phyloP scores from a whole-genome alignment of 2,329 filamentous ascomycete species.

The Dothidotthia symphoricarpi region DNA sequence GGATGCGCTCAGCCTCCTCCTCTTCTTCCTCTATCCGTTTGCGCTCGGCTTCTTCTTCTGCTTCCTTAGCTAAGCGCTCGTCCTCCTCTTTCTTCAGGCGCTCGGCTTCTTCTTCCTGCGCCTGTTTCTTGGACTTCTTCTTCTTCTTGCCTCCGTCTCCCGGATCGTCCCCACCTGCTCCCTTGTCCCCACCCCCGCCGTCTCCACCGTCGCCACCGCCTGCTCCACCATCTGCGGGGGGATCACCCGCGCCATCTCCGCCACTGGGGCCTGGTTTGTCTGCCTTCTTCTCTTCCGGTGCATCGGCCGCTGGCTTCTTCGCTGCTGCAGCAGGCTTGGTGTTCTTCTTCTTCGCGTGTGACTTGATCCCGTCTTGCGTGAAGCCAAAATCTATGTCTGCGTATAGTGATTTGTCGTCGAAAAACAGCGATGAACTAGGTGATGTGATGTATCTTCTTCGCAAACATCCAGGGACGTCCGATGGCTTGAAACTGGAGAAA shows the following conservation, averaged over 20 bases:
- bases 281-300: constrained; percentile 49
- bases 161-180: constrained; percentile 39
- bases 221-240: constrained; percentile 38
- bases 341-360: constrained; percentile 57
- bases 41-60: constrained; percentile 42
- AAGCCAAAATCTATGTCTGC: constrained; percentile 59
- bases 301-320: constrained; percentile 25
- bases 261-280: constrained; percentile 42
- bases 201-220: constrained; percentile 37
- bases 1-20: constrained; percentile 30
- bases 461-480: constrained; percentile 29
- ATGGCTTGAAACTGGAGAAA: constrained; percentile 34
- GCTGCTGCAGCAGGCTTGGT: constrained; percentile 35
- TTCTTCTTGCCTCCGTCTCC: constrained; percentile 41
- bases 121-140: constrained; percentile 41
- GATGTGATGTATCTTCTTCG: constrained; percentile 31
- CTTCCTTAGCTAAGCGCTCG: constrained; percentile 40
- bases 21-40: constrained; percentile 36
- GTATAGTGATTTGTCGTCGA: constrained; percentile 35
- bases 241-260: constrained; percentile 34
- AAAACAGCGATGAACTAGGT: constrained; percentile 27
- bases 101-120: constrained; percentile 36
- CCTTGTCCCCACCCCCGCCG: constrained; percentile 36
- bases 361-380: constrained; percentile 50
- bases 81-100: constrained; percentile 41